Base-by-base conservation (phyloP, 208 protist species). In the Strigomonas galati region DNA sequence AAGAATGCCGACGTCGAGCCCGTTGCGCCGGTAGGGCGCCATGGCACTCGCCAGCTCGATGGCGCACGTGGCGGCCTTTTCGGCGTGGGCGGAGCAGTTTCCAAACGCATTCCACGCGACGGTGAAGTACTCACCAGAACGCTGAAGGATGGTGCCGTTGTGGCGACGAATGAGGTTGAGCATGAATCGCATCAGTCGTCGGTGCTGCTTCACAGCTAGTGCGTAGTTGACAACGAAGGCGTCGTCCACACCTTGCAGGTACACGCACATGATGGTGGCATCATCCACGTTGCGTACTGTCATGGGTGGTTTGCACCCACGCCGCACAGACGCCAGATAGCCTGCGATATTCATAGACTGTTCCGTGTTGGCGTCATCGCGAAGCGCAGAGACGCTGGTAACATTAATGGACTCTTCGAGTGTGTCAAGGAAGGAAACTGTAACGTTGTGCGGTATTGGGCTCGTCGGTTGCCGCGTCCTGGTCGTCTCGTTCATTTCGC, bases 21-120 rank as follows among this genome's bases (percentile, higher is more conserved):
- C 89, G 17, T 83, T 72, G 30, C 60, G 37, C 4, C 84, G 72
- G 56, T 85, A 84, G 21, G 68, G 64, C 4, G 76, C 72, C 28
- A 95, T 78, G 28, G 78, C 65, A 30, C 67, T 66, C 10, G 80
- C 71, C 31, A 95, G 89, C 32, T 87, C 82, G 37, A 84, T 62
- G 54, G 85, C 89, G 65, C 89, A 95, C 21, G 72, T 59, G 1
- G 82, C 86, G n/a, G 89, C 89, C 17, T 59, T 46, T 49, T 80
- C 71, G 21, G 79, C 82, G 78, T 95, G 89, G 71, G 88, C 78
- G 19, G 79, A 44, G 58, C 85, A 84, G 68, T 76, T 79, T 40
- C 91, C 86, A 69, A 95, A 95, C 27, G 84, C 89, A 65, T 95
- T 95, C 86, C 89, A 95, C 15, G 79, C 75, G 35, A 79, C 89